Base-by-base conservation (phyloP, 257 asterid genomes). In the Osmanthus fragrans region DNA sequence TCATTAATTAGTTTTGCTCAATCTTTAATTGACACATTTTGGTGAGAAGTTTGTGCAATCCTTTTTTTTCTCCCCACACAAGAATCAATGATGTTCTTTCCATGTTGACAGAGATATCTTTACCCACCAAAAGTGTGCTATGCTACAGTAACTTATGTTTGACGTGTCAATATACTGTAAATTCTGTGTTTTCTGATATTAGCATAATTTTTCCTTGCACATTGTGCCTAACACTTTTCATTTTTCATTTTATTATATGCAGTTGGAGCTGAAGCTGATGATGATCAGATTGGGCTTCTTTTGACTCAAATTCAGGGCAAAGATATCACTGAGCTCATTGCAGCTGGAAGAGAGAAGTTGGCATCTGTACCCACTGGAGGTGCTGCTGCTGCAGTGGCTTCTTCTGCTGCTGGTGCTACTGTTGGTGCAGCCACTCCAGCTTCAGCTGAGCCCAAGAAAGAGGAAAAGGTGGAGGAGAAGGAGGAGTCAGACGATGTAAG, bases 401-500 rank as follows among this genome's bases (percentile, higher is more conserved):
- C 85, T n/a, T 51, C 85, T 21, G 63, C 65, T 19, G 47, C 71
- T 67, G 73, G 66, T 51, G 84, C 71, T 39, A 78, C 71, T 13
- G 81, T 80, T 54, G 86, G 67, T 27, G 82, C 74, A 1, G 77
- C 81, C 10, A 15, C 47, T 40, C 47, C 47, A 40, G 47, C 47
- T 72, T 83, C 86, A 19, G 84, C 72, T 7, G 86, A 83, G 72
- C 1, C 84, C 79, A 83, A 83, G 74, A 83, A 83, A 73, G 86
- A 83, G 70, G 86, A 83, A 77, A 83, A 79, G 73, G 83, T 78
- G 25, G 83, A 79, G 56, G 86, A 83, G 84, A 58, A 83, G 45
- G 83, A 83, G 63, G 86, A 83, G 66, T 83, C 83, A 21, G 83
- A 83, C 66, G 86, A 79, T 18, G 85, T 82, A 73, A 82, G 85